Conservation (phyloP, 306 rosid species). For the Medicago lupulina region DNA sequence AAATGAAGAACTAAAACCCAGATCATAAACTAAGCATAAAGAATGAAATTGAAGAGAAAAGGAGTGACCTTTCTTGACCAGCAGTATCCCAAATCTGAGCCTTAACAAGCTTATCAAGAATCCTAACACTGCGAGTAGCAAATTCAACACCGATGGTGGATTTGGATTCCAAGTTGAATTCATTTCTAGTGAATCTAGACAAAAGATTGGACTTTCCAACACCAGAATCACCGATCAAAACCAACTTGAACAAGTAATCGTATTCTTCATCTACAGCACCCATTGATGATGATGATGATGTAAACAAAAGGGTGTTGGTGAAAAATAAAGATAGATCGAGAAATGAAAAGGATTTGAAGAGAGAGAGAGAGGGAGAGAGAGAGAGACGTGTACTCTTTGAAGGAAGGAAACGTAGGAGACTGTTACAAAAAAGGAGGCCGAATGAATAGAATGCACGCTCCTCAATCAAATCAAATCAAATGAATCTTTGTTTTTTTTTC, state of each 20-base stretch:
- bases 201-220: slow-evolving; percentile 84
- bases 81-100: slow-evolving; percentile 96
- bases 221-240: slow-evolving; percentile 81
- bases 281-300: slow-evolving; percentile 43
- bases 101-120: slow-evolving; percentile 72
- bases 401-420: slow-evolving; percentile 32
- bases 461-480: slow-evolving; percentile 28
- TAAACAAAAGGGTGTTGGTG: neutral
- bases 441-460: slow-evolving; percentile 35
- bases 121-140: slow-evolving; percentile 73
- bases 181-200: slow-evolving; percentile 75
- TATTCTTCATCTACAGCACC: slow-evolving; percentile 77
- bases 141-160: slow-evolving; percentile 88
- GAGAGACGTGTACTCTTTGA: slow-evolving; percentile 23
- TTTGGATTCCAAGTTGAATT: slow-evolving; percentile 71
- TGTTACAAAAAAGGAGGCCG: slow-evolving; percentile 37
- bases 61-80: slow-evolving; percentile 75
- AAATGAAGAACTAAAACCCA: neutral
- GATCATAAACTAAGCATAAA: neutral
- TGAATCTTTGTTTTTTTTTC: neutral
- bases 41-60: neutral
- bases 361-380: neutral
- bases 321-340: neutral
- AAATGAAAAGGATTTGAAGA: neutral
- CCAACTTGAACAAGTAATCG: slow-evolving; percentile 81